A percentile compares a stretch with the other conserved stretches of the same genome.
Conservation (phyloP, 2,329 filamentous ascomycete genomes). For the Cytospora chrysosperma region DNA sequence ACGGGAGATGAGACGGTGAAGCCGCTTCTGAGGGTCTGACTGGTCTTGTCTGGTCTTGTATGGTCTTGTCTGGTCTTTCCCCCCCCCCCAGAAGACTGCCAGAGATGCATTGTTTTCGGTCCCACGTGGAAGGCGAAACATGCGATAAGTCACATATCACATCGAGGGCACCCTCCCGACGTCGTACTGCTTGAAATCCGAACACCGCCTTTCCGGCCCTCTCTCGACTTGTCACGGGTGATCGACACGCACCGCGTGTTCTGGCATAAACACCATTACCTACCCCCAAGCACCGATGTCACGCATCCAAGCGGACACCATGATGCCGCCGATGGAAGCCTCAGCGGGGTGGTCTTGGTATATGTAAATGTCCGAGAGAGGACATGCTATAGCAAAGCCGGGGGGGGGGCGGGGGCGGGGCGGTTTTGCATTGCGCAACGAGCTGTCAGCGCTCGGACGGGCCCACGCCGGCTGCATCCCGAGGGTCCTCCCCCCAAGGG, state of each 20-base stretch:
- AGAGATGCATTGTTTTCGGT: conserved; percentile 14
- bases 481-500: too few relatives aligned
- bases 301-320: not conserved
- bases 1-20: conserved; percentile 20
- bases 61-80: too few relatives aligned
- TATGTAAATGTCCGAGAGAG: too few relatives aligned
- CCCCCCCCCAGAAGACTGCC: not conserved
- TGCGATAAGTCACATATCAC: not conserved
- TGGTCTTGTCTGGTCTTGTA: too few relatives aligned
- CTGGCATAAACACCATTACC: not conserved
- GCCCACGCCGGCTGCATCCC: not conserved
- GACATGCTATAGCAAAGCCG: too few relatives aligned
- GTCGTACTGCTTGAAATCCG: too few relatives aligned
- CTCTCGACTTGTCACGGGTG: too few relatives aligned
- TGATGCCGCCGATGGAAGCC: not conserved
- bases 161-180: not conserved
- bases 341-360: not conserved
- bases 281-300: not conserved
- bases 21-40: not conserved
- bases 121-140: not conserved
- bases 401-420: too few relatives aligned
- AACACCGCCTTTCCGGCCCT: not conserved
- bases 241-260: not conserved
- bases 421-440: too few relatives aligned
- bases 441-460: not conserved